Percentiles rank a stretch among this genome's conserved stretches.
These are phyloP conservation scores for Rhizopus microsporus DNA, from an alignment of 371 early-diverging fungal genomes.

Conservation along the genomic window DNA sequence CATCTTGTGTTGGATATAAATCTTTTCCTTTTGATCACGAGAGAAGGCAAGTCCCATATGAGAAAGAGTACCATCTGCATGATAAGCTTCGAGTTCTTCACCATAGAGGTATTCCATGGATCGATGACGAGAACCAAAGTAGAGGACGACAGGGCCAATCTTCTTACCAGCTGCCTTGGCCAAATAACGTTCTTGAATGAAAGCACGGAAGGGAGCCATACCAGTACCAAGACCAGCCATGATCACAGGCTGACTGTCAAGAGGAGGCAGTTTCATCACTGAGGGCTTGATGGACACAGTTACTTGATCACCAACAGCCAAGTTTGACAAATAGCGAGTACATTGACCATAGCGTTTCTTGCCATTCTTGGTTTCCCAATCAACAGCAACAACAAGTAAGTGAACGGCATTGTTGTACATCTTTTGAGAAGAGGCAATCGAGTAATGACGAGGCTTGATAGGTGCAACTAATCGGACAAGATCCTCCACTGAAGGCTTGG, in stretches of 20 bases:
- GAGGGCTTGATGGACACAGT: conserved; percentile 92
- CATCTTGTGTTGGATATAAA: conserved; percentile 95
- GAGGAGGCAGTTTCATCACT: conserved; percentile 90
- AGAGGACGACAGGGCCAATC: conserved; percentile 90
- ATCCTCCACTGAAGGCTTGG: conserved; percentile 71
- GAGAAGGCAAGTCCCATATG: conserved; percentile 90
- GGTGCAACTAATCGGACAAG: conserved; percentile 73
- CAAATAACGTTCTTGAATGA: conserved; percentile 89
- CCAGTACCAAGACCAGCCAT: conserved; percentile 97
- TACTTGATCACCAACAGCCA: conserved; percentile 69
- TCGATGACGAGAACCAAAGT: conserved; percentile 93
- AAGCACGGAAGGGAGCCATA: conserved; percentile 97
- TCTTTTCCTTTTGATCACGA: conserved; percentile 89
- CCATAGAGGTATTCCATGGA: conserved; percentile 93
- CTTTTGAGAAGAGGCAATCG: conserved; percentile 87
- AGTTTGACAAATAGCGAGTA: conserved; percentile 81
- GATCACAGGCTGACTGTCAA: conserved; percentile 83
- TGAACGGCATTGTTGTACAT: conserved; percentile 88
- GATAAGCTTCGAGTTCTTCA: conserved; percentile 92
- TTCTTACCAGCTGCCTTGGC: conserved; percentile 72
- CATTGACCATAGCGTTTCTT: conserved; percentile 82
- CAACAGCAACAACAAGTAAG: conserved; percentile 87
- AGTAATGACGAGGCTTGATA: conserved; percentile 95
- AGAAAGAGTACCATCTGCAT: conserved; percentile 81
- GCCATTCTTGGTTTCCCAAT: conserved; percentile 74